Percentiles rank a stretch among this genome's conserved stretches.
These are phyloP conservation scores for Didymella glomerata DNA, from an alignment of 2,329 filamentous ascomycete species.

Conservation along the genomic window DNA sequence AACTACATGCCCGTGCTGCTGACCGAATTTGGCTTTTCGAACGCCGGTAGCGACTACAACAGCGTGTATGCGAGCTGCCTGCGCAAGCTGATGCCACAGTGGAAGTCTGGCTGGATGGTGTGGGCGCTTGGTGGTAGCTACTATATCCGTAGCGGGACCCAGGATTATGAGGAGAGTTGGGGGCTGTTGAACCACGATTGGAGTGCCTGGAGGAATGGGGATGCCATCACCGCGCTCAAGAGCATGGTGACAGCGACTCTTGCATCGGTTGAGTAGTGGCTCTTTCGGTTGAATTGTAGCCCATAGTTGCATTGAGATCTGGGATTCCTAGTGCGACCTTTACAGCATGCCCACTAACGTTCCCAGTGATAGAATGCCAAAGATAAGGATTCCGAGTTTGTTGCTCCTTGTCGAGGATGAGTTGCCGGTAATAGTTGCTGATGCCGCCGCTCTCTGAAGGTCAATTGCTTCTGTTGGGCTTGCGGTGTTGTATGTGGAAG, in stretches of 20 bases:
- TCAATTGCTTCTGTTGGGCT: background rate
- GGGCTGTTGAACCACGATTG: constrained; percentile 59
- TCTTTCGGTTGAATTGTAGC: background rate
- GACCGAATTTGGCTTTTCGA: constrained; percentile 64
- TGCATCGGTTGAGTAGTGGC: constrained; percentile 17
- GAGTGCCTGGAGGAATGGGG: constrained; percentile 53
- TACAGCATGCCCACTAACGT: background rate
- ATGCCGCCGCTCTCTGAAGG: background rate
- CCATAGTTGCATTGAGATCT: too few relatives aligned
- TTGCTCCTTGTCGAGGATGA: background rate
- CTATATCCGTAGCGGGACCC: constrained; percentile 58
- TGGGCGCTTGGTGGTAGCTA: constrained; percentile 69
- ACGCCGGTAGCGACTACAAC: constrained; percentile 59
- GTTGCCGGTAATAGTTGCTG: background rate
- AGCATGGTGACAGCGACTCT: constrained; percentile 61
- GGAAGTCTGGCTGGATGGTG: constrained; percentile 67
- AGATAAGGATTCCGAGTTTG: background rate
- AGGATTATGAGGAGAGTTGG: constrained; percentile 64
- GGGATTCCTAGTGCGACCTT: too few relatives aligned
- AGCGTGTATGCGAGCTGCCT: constrained; percentile 62
- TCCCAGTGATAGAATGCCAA: background rate
- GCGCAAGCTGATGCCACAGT: constrained; percentile 61
- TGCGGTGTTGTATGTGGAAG: background rate
- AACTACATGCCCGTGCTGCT: constrained; percentile 64
- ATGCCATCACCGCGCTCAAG: constrained; percentile 50